Conservation (phyloP, 164 flowering plant species). For the Berberis vulgaris region DNA sequence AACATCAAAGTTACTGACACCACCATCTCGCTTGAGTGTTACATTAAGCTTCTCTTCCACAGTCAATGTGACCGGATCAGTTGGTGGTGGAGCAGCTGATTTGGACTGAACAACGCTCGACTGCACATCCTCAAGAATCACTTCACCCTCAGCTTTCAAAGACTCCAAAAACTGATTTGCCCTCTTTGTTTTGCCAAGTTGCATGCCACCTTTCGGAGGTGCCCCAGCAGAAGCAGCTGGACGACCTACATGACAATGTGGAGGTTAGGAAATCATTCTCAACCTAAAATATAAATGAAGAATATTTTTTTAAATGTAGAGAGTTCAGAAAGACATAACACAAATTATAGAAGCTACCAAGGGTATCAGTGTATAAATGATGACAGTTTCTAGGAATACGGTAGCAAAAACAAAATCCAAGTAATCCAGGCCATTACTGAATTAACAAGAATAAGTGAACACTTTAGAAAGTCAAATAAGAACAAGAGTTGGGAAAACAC, state of each 20-base stretch:
- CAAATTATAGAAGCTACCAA: too few relatives aligned
- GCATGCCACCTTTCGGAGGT: slow-evolving; percentile 97
- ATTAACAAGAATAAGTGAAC: too few relatives aligned
- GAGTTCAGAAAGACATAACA: too few relatives aligned
- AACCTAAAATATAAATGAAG: slow-evolving; percentile 71
- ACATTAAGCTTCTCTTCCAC: slow-evolving; percentile 89
- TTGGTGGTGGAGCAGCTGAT: slow-evolving; percentile 56
- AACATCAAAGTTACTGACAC: slow-evolving; percentile 86
- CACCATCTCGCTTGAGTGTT: slow-evolving; percentile 84
- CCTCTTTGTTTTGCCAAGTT: slow-evolving; percentile 80
- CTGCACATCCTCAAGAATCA: slow-evolving; percentile 78
- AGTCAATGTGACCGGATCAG: slow-evolving; percentile 82
- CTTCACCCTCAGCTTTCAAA: slow-evolving; percentile 97
- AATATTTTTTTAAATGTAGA: too few relatives aligned
- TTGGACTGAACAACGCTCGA: slow-evolving; percentile 51
- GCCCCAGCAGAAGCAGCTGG: slow-evolving; percentile 78
- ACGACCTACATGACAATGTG: slow-evolving; percentile 44
- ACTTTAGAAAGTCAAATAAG: too few relatives aligned
- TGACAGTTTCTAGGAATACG: too few relatives aligned
- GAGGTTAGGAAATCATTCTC: slow-evolving; percentile 10
- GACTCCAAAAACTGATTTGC: slow-evolving; percentile 93
- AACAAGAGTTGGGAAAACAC: too few relatives aligned
- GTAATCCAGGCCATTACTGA: too few relatives aligned
- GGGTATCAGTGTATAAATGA: too few relatives aligned
- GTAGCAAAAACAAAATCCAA: too few relatives aligned